Conservation (phyloP, 192 early-diverging fungal species). For the Coemansia sp. region DNA sequence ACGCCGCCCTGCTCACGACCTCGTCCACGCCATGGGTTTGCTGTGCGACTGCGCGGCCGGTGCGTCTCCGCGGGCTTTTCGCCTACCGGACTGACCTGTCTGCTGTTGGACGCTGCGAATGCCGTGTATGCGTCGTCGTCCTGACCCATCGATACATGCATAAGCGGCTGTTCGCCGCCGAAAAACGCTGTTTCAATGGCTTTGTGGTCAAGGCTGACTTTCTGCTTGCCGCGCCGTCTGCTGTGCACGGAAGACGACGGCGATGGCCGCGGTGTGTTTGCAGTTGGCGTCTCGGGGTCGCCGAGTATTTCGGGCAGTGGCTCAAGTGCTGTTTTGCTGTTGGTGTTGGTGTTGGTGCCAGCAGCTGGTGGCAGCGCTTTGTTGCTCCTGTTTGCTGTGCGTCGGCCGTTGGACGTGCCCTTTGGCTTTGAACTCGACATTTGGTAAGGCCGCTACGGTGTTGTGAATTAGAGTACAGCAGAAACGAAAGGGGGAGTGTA, state of each 20-base stretch:
- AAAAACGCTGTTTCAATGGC: conserved; percentile 1
- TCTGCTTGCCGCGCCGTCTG: background rate
- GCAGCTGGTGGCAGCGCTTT: conserved; percentile 7
- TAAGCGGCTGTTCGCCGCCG: conserved; percentile 8
- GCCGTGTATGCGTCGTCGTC: conserved; percentile 1
- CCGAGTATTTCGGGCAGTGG: conserved; percentile 39
- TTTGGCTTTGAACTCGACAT: conserved; percentile 30
- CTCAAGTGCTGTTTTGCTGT: conserved; percentile 17
- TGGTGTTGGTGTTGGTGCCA: background rate
- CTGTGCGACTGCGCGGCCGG: conserved; percentile 35
- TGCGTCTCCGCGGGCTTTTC: conserved; percentile 5
- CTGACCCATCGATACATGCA: background rate
- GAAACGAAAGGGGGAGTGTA: too few species aligned
- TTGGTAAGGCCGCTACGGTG: background rate
- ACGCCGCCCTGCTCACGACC: conserved; percentile 23
- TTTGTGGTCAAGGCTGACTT: background rate
- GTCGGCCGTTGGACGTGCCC: conserved; percentile 15
- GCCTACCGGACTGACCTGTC: background rate
- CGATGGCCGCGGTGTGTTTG: conserved; percentile 6
- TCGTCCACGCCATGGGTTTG: conserved; percentile 41
- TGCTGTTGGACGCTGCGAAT: conserved; percentile 2
- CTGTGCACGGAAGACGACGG: background rate
- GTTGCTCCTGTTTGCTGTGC: conserved; percentile 10
- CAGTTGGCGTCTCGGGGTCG: background rate
- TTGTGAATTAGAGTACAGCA: too few species aligned